Percentiles rank a stretch among this genome's conserved stretches.
Evolutionary conservation across 2,329 filamentous ascomycete genomes (phyloP).

Genomic region (Ophiosphaerella korrae): DNA sequence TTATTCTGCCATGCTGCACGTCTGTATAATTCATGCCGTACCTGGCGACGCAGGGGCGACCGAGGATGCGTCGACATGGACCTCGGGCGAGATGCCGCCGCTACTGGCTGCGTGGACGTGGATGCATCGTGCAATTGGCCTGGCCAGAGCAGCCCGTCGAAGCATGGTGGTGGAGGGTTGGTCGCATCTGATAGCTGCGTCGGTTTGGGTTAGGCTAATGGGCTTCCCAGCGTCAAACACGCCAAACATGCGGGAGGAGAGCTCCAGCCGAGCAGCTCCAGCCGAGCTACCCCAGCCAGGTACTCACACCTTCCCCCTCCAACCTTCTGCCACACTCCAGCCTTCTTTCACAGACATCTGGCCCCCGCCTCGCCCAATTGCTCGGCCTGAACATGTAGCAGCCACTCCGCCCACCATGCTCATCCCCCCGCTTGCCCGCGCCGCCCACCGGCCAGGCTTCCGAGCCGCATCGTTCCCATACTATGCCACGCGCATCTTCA

Average conservation of each 20-base stretch:
- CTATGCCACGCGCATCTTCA: constrained; percentile 48
- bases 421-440: constrained; percentile 43
- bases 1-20: no score
- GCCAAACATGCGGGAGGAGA: constrained; percentile 15
- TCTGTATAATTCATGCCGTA: constrained; percentile 6
- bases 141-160: constrained; percentile 35
- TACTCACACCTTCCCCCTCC: constrained; percentile 9
- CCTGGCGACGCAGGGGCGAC: constrained; percentile 35
- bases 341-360: neutral
- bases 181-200: neutral
- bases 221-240: constrained; percentile 1
- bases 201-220: no score
- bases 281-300: neutral
- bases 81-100: constrained; percentile 46
- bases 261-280: no score
- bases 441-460: constrained; percentile 36
- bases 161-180: constrained; percentile 34
- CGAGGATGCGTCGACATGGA: constrained; percentile 25
- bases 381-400: constrained; percentile 26
- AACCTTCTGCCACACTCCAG: constrained; percentile 6
- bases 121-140: constrained; percentile 41
- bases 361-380: no score
- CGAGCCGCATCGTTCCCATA: constrained; percentile 22
- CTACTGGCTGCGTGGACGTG: constrained; percentile 54
- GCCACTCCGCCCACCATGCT: constrained; percentile 31